Conservation (phyloP, 225 moss, liverwort and hornwort species). For the Bryum argenteum region DNA sequence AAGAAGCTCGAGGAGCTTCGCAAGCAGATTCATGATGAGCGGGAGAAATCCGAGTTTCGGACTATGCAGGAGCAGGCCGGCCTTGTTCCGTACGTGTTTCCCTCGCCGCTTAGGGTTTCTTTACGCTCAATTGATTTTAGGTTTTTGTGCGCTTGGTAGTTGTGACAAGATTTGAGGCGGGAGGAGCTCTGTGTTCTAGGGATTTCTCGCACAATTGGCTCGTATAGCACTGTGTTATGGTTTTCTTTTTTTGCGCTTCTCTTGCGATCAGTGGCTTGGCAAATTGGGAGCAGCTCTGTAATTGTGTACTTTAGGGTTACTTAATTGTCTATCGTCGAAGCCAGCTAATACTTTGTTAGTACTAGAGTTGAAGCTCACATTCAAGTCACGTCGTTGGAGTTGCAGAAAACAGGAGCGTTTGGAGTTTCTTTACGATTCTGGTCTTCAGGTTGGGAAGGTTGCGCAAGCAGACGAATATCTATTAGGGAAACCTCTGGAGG, state of each 20-base stretch:
- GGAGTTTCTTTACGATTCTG: slow-evolving; percentile 96
- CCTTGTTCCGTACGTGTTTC: slow-evolving; percentile 57
- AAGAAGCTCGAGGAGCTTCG: slow-evolving; percentile 98
- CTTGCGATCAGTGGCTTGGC: slow-evolving; percentile 3
- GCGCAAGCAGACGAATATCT: slow-evolving; percentile 69
- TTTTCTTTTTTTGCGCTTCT: slow-evolving; percentile 18
- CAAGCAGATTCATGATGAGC: slow-evolving; percentile 91
- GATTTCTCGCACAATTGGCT: not conserved
- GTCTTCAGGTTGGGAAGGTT: slow-evolving; percentile 69
- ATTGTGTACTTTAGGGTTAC: slow-evolving; percentile 28
- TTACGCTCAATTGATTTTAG: not conserved
- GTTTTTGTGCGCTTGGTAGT: slow-evolving; percentile 3
- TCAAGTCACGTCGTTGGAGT: slow-evolving; percentile 28
- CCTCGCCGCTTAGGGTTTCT: not conserved
- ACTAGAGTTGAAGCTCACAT: not conserved
- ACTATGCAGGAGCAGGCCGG: slow-evolving; percentile 81
- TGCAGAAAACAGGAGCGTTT: slow-evolving; percentile 87
- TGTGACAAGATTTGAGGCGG: not conserved
- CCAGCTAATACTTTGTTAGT: not conserved
- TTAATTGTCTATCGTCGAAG: slow-evolving; percentile 12
- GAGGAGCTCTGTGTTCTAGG: not conserved
- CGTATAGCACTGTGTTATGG: not conserved
- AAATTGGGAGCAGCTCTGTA: not conserved
- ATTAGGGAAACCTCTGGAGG: slow-evolving; percentile 67
- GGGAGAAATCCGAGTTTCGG: slow-evolving; percentile 91